Base-by-base conservation (phyloP, 129 eudicot genomes). In the Saposhnikovia divaricata region DNA sequence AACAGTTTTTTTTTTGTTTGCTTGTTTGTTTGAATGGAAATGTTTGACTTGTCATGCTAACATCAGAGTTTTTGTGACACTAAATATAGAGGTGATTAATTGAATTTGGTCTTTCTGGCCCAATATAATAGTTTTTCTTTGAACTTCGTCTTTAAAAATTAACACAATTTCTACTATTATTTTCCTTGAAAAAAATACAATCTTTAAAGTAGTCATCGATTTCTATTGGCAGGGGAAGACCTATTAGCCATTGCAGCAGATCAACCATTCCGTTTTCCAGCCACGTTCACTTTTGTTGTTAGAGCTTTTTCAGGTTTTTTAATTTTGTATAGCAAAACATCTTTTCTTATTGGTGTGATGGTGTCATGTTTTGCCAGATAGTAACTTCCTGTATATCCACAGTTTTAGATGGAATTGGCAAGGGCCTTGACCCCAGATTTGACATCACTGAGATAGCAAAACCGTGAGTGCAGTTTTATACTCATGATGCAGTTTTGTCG, bases 221-320 rank as follows among this genome's bases (percentile, higher is more conserved):
- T 71, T 44, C 18, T 68, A 23, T 77, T 55, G 23, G 72, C 92
- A 95, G 99, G 99, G 79, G 99, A 95, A 88, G 99, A 95, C 86
- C 84, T 95, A 76, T 82, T 95, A 78, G 87, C 99, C 38, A 89
- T 95, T 85, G 96, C 99, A 63, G 99, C 96, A 39, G 99, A 95
- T 77, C 99, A 95, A 82, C 99, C 99, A 3, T 95, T 95, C 85
- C 83, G 97, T 28, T 95, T 95, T 81, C 99, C 99, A 57, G 99
- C 99, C 51, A 95, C 99, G n/a, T 95, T 95, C 87, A 95, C 99
- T 53, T 95, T 95, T 85, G 99, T 95, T 77, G 99, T 95, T 79
- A 92, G 99, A 88, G 92, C 99, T 4, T 95, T 95, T 87, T 93
- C 98, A 81, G 98, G 98, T 92, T 88, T 92, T 88, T 70, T 27